phyloP scores from a whole-genome alignment of 2,329 filamentous ascomycete species.

The Paracorniculantispora psalliotae region DNA sequence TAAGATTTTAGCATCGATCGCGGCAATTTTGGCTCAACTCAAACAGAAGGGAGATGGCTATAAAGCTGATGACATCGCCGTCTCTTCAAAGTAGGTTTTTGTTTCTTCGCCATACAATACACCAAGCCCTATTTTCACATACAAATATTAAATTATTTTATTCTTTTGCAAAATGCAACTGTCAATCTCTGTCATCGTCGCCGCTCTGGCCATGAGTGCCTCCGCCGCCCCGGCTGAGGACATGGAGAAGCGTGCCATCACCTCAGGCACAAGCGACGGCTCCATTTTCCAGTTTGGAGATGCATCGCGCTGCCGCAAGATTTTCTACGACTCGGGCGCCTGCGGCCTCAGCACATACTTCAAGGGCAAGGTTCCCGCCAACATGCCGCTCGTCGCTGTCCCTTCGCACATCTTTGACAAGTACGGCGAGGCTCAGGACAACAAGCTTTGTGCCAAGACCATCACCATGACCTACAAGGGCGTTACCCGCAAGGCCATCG shows the following conservation, averaged over 20 bases:
- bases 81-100: background rate
- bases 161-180: constrained; percentile 7
- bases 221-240: constrained; percentile 1
- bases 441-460: constrained; percentile 13
- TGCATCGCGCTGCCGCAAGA: constrained; percentile 7
- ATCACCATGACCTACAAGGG: constrained; percentile 15
- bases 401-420: constrained; percentile 10
- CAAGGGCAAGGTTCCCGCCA: constrained; percentile 4
- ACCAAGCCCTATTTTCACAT: background rate
- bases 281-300: constrained; percentile 15
- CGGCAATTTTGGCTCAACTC: background rate
- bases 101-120: background rate
- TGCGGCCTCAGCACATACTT: constrained; percentile 14
- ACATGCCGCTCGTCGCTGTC: constrained; percentile 11
- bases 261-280: constrained; percentile 9
- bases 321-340: constrained; percentile 11
- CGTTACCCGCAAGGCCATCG: constrained; percentile 14
- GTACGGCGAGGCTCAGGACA: constrained; percentile 11
- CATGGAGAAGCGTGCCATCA: background rate
- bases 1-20: constrained; percentile 1
- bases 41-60: background rate
- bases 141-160: no score
- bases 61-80: background rate
- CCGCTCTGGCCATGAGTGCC: background rate
- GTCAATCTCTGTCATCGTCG: background rate